Evolutionary conservation across 2,329 filamentous ascomycete genomes (phyloP), one percentile per base, ranked within the genome.

Genomic region (Ophiostoma sp.): DNA sequence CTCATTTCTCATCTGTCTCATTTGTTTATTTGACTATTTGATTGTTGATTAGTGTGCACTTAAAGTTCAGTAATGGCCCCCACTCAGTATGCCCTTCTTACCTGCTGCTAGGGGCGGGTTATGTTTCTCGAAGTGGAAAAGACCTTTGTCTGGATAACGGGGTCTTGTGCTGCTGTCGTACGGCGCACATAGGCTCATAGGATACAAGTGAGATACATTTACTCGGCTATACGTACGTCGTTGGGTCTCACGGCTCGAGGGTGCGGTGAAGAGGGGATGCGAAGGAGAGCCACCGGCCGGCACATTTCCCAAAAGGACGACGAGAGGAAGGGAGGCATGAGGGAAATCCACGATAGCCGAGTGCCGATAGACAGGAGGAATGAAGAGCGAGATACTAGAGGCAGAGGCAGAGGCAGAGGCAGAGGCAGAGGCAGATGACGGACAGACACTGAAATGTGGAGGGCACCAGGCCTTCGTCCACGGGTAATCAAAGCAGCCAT

Each of bases 121-220:
- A 65, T 49, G 42, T 47, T 65, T 65, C 27, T 41, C 45, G 65
- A 36, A 55, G 27, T 40, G 7, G 60, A 64, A 27, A 64, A 64
- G 55, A 60, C 49, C 27, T 40, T 60, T 12, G 55, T 60, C 27
- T 27, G 27, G 18, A 18, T 27, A 27, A 55, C 49, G 49, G 52
- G 18, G 49, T 18, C 42, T 44, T 12, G 42, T 44, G 27, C 27
- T 27, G 27, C 27, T 27, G 27, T 27, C 27, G 27, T 27, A 27
- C 27, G 27, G 27, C 27, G 27, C 2, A 27, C 27, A 27, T 27
- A 27, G 27, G 27, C 27, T 27, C 27, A 27, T 27, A 27, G 27
- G 27, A 27, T 27, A 27, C 27, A 27, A 27, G 27, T 27, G 27
- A 27, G 27, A 27, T 27, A 27, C 27, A 27, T 27, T 27, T 27